Conservation (phyloP, 2,329 filamentous ascomycete genomes). For the Diaporthe longicolla region DNA sequence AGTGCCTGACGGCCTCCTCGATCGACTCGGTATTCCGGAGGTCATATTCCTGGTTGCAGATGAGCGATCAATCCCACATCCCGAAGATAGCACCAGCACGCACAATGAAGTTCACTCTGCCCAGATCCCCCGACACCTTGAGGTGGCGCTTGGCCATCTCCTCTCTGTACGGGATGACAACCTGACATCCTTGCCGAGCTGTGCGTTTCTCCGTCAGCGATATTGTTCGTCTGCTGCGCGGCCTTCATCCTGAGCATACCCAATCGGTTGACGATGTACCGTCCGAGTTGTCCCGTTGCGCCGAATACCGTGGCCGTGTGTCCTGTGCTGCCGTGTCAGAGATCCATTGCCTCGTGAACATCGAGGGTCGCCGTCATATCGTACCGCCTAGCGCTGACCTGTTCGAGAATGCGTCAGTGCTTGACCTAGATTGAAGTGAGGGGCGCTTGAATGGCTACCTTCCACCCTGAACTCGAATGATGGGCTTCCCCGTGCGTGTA, state of each 20-base stretch:
- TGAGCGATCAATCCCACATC: constrained; percentile 42
- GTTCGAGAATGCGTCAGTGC: constrained; percentile 35
- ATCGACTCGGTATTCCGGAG: constrained; percentile 94
- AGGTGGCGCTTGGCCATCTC: constrained; percentile 98
- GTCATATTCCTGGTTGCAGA: constrained; percentile 82
- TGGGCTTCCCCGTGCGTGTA: constrained; percentile 95
- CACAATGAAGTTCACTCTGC: constrained; percentile 88
- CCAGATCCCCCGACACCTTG: constrained; percentile 95
- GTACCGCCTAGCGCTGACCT: constrained; percentile 91
- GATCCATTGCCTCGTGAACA: constrained; percentile 21
- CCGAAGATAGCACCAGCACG: constrained; percentile 46
- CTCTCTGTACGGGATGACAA: constrained; percentile 93
- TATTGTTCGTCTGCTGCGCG: neutral
- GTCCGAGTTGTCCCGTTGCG: constrained; percentile 93
- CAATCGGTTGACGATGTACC: constrained; percentile 97
- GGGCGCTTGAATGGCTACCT: constrained; percentile 70
- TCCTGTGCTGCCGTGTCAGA: constrained; percentile 65
- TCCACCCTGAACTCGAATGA: constrained; percentile 89
- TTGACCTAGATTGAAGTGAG: constrained; percentile 47
- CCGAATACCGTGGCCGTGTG: constrained; percentile 98
- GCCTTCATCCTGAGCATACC: constrained; percentile 61
- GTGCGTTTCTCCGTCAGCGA: constrained; percentile 49
- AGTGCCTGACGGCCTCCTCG: constrained; percentile 96
- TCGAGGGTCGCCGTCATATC: constrained; percentile 34
- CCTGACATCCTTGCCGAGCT: constrained; percentile 95